phyloP scores from a whole-genome alignment of 2,329 filamentous ascomycete genomes.

The Botrytis fragariae region DNA sequence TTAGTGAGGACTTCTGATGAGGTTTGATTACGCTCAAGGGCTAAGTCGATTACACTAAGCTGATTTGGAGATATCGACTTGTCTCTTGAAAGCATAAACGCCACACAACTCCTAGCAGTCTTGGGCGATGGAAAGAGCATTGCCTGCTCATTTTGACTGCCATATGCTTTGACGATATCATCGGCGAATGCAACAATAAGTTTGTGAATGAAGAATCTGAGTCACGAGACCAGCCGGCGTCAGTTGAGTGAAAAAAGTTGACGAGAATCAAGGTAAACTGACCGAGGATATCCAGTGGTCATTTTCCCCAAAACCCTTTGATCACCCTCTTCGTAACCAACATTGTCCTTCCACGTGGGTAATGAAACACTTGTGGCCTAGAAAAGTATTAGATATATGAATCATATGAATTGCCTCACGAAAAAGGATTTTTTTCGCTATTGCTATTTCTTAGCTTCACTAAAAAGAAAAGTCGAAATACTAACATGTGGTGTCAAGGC shows the following conservation, averaged over 20 bases:
- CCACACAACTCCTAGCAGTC: conserved; percentile 68
- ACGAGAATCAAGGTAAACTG: conserved; percentile 22
- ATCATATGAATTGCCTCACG: conserved; percentile 21
- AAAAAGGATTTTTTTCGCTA: neutral
- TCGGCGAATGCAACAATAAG: conserved; percentile 71
- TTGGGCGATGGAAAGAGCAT: conserved; percentile 78
- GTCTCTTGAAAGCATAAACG: conserved; percentile 66
- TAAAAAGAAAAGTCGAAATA: neutral
- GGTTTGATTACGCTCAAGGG: conserved; percentile 56
- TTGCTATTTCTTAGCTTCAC: neutral
- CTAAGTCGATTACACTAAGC: conserved; percentile 60
- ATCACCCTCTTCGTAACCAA: conserved; percentile 92
- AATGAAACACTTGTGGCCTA: conserved; percentile 95
- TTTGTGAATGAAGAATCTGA: conserved; percentile 87
- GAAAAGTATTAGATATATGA: neutral
- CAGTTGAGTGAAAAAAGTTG: conserved; percentile 24
- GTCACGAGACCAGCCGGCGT: conserved; percentile 25
- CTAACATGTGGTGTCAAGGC: conserved; percentile 40
- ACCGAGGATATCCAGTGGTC: conserved; percentile 89
- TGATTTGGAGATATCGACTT: conserved; percentile 49
- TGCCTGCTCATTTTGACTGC: conserved; percentile 60
- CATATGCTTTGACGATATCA: conserved; percentile 64
- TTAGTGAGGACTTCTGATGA: conserved; percentile 51
- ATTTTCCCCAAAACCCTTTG: conserved; percentile 81
- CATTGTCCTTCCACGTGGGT: conserved; percentile 86